Evolutionary conservation across 73 alveolate genomes (phyloP), one percentile per base, ranked within the genome.

Genomic region (Symbiodinium pilosum): DNA sequence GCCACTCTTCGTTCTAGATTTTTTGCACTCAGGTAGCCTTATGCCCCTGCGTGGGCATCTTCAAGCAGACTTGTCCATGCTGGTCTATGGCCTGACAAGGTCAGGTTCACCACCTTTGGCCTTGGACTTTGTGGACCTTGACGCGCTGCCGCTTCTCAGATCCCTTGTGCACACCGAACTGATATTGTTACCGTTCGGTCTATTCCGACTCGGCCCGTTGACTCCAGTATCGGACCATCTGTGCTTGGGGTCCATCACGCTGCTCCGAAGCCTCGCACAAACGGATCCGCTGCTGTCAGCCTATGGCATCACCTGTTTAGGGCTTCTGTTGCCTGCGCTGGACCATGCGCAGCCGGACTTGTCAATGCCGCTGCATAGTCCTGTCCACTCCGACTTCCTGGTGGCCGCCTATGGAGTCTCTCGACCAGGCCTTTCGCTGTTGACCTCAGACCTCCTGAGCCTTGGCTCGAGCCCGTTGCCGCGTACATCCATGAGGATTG

Each of bases 101-200:
- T 20, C 43, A 21, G 98, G 64, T 36, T n/a, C 43, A 84, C 83
- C 38, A 16, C 54, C 42, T 39, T 47, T 32, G 41, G 85, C 44
- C 85, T 73, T 77, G 87, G 98, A 93, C 85, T 40, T 91, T 75
- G 32, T 69, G 28, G 89, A 91, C 41, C 81, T 47, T 56, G 97
- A 52, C 77, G 51, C 32, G 2, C 81, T 34, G 40, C 40, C 34
- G 81, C 81, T 34, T 14, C 87, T 43, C 56, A 86, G 32, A 36
- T 36, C 85, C 40, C 38, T 51, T 51, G 92, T 69, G 21, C 44
- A 39, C 41, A 30, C 43, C 43, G 98, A 43, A 7, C 34, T 18
- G 20, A 73, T 43, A 40, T 9, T 44, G 36, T 34, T 34, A 3
- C 16, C 77, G 51, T 93, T 47, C 52, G 98, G 98, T 40, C 11